A percentile compares a stretch with the other conserved stretches of the same genome.
phyloP scores from a whole-genome alignment of 2,329 filamentous ascomycete genomes.

The Trichoderma sp. region DNA sequence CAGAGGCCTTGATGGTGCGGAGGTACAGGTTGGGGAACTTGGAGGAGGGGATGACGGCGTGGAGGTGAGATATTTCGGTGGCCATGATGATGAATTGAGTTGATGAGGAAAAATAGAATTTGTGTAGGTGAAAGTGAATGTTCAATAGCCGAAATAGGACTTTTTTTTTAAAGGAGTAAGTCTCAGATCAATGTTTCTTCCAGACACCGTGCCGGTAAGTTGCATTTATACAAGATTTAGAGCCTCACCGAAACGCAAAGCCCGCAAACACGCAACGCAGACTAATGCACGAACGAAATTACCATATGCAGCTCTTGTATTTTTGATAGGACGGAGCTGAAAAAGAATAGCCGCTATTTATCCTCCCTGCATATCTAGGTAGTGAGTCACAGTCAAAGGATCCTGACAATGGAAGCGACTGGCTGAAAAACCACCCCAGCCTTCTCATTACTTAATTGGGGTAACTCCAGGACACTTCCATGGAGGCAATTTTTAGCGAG shows the following conservation, averaged over 20 bases:
- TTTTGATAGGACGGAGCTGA: too few relatives aligned
- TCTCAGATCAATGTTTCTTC: too few relatives aligned
- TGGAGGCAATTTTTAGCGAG: background rate
- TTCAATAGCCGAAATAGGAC: too few relatives aligned
- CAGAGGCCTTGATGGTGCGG: constrained; percentile 34
- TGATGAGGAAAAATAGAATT: background rate
- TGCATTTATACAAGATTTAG: too few relatives aligned
- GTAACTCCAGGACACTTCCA: background rate
- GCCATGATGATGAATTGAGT: constrained; percentile 5
- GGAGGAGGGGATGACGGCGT: constrained; percentile 34
- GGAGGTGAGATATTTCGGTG: constrained; percentile 32
- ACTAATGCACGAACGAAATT: too few relatives aligned
- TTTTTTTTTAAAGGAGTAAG: background rate
- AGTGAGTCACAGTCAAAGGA: constrained; percentile 8
- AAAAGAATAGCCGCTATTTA: background rate
- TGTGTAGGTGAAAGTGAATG: too few relatives aligned
- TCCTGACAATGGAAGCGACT: background rate
- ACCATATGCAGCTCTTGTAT: too few relatives aligned
- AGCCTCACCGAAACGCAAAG: too few relatives aligned
- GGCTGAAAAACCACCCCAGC: background rate
- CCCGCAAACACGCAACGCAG: too few relatives aligned
- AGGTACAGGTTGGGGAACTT: constrained; percentile 34
- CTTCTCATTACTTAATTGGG: background rate
- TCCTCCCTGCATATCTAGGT: background rate
- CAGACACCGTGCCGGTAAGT: too few relatives aligned